Evolutionary conservation across 805 yeast genomes (phyloP), one percentile per base, ranked within the genome.

Genomic region (Starmerella powellii): DNA sequence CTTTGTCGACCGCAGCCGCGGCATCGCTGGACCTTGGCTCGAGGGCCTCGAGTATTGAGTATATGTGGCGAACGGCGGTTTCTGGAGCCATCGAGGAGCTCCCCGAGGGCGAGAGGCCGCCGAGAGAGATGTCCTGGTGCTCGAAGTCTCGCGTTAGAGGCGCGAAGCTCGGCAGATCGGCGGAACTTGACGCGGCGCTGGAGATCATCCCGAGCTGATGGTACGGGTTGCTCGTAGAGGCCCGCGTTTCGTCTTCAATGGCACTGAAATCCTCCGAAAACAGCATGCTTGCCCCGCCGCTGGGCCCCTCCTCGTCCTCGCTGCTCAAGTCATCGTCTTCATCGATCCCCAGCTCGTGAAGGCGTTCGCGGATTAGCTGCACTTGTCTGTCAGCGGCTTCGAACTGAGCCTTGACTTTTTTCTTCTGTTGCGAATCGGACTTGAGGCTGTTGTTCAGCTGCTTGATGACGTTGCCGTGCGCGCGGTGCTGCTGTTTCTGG

Each of bases 261-360:
- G 5, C 18, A 3, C 29, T n/a, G 34, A 30, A 19, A n/a, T 31
- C 39, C 8, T 45, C 48, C 17, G 18, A 17, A n/a, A 39, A 15
- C 11, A 40, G 15, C 30, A 34, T 38, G 29, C 40, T 41, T 13
- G 33, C 13, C 24, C 39, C 39, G 10, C 21, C 38, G 11, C 31
- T 36, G 2, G 37, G 35, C 4, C 21, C 45, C 15, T 42, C 49
- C 33, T 47, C 51, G 24, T 45, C 51, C 8, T 44, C 49, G 30
- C 46, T 45, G 35, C 73, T 66, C 15, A 80, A 56, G 2, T 71
- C 52, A 40, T 48, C 55, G 16, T 48, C 47, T n/a, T 41, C 46
- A 36, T 46, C 47, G 29, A 38, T 28, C 3, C 53, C 76, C 24
- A 87, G 63, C 38, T 84, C 94, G 27, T 71, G 31, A 20, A 54